Conservation (phyloP, 768 basidiomycete genomes). For the Mycena filopes region DNA sequence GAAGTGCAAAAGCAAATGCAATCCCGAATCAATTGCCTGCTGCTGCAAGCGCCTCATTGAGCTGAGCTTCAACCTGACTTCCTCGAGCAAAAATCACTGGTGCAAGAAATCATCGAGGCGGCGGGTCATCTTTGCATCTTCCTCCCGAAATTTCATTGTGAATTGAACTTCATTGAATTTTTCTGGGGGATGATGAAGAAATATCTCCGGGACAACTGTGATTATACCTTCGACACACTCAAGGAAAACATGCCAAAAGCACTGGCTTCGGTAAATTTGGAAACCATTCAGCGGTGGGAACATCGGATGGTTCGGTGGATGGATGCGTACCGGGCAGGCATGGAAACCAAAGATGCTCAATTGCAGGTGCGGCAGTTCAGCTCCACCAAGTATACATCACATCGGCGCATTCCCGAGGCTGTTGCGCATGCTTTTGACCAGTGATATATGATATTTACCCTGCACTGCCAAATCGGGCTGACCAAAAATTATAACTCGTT, state of each 20-base stretch:
- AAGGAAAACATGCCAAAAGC: conserved; percentile 38
- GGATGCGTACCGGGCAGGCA: conserved; percentile 27
- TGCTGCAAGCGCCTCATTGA: conserved; percentile 40
- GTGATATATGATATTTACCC: not conserved
- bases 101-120: too few species aligned
- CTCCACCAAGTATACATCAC: not conserved
- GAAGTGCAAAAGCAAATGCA: conserved; percentile 25
- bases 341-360: too few species aligned
- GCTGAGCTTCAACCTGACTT: conserved; percentile 34
- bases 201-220: not conserved
- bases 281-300: conserved; percentile 26
- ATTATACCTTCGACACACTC: conserved; percentile 16
- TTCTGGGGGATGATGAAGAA: conserved; percentile 8
- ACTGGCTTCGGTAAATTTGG: conserved; percentile 26
- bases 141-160: conserved; percentile 5
- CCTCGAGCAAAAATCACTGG: too few species aligned
- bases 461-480: not conserved
- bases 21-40: not conserved
- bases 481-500: not conserved
- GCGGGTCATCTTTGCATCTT: conserved; percentile 16
- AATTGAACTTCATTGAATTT: not conserved
- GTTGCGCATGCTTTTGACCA: not conserved
- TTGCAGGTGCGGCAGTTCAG: not conserved
- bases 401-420: not conserved
- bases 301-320: conserved; percentile 23